Evolutionary conservation across 768 basidiomycete genomes (phyloP).

Genomic region (Hemileccinum rubropunctum): DNA sequence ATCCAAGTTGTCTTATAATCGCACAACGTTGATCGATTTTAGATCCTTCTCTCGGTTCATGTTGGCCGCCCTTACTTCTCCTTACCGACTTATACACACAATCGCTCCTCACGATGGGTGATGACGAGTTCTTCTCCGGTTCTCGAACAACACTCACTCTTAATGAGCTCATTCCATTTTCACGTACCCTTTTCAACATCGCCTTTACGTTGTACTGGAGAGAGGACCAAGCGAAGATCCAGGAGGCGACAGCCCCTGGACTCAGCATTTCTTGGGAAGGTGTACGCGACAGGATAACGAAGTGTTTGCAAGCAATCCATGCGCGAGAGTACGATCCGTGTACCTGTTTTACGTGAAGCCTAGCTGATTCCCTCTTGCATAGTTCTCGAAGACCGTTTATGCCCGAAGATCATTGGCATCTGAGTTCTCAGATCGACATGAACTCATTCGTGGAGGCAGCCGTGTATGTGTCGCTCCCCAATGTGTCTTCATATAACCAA

Average conservation of each 20-base stretch:
- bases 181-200: conserved; percentile 77
- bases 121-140: conserved; percentile 90
- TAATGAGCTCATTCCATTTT: conserved; percentile 77
- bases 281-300: conserved; percentile 74
- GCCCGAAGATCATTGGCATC: conserved; percentile 82
- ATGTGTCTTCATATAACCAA: neutral
- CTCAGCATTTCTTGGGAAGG: conserved; percentile 53
- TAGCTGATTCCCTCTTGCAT: conserved; percentile 9
- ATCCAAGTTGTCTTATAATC: neutral
- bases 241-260: conserved; percentile 41
- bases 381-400: conserved; percentile 87
- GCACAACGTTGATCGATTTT: conserved; percentile 7
- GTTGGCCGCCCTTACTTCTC: conserved; percentile 74
- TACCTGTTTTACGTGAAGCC: neutral
- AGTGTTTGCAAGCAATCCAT: conserved; percentile 77
- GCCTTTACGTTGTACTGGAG: conserved; percentile 78
- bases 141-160: conserved; percentile 74
- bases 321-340: conserved; percentile 72
- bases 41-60: conserved; percentile 44
- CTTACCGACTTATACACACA: conserved; percentile 82
- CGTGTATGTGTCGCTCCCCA: conserved; percentile 45
- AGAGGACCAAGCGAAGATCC: conserved; percentile 41
- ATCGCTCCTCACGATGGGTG: conserved; percentile 85
- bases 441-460: conserved; percentile 83
- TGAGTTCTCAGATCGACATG: conserved; percentile 58